Conservation (phyloP, 2,329 filamentous ascomycete genomes). For the Atkinsonella hypoxylon region DNA sequence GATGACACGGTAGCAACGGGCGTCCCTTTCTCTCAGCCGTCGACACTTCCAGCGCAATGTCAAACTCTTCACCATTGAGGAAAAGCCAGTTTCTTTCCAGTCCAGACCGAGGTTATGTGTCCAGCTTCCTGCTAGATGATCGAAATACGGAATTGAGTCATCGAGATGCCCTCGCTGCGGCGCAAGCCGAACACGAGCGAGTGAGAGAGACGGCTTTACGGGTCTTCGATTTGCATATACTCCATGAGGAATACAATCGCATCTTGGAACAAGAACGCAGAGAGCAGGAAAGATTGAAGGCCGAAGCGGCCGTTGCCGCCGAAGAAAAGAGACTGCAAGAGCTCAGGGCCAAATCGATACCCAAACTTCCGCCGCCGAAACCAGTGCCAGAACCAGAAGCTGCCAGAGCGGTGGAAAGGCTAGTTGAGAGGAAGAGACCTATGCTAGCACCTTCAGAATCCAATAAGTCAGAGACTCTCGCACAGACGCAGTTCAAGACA, state of each 20-base stretch:
- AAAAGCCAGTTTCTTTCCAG: conserved; percentile 28
- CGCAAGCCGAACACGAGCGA: conserved; percentile 53
- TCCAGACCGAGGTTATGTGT: conserved; percentile 35
- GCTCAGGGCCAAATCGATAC: conserved; percentile 32
- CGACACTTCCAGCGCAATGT: conserved; percentile 21
- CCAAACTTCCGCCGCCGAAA: conserved; percentile 27
- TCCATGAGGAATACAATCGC: conserved; percentile 31
- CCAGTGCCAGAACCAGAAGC: conserved; percentile 19
- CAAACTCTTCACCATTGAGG: conserved; percentile 30
- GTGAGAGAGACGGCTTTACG: conserved; percentile 41
- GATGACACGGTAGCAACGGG: conserved; percentile 1
- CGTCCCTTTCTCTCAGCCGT: not conserved
- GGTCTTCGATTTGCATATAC: conserved; percentile 34
- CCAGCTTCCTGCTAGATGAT: conserved; percentile 49
- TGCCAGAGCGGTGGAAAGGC: conserved; percentile 4
- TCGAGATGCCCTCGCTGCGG: conserved; percentile 52
- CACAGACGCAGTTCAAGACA: conserved; percentile 4
- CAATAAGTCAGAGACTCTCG: conserved; percentile 10
- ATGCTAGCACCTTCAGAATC: conserved; percentile 4
- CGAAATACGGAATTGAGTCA: conserved; percentile 52
- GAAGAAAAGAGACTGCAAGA: conserved; percentile 37
- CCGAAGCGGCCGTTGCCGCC: conserved; percentile 32
- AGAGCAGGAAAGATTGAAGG: conserved; percentile 33
- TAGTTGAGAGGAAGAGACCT: not conserved
- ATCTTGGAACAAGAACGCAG: conserved; percentile 32